Percentiles rank a stretch among this genome's conserved stretches.
Conservation (phyloP, 441 rosid genomes). For the Capsella rubella region DNA sequence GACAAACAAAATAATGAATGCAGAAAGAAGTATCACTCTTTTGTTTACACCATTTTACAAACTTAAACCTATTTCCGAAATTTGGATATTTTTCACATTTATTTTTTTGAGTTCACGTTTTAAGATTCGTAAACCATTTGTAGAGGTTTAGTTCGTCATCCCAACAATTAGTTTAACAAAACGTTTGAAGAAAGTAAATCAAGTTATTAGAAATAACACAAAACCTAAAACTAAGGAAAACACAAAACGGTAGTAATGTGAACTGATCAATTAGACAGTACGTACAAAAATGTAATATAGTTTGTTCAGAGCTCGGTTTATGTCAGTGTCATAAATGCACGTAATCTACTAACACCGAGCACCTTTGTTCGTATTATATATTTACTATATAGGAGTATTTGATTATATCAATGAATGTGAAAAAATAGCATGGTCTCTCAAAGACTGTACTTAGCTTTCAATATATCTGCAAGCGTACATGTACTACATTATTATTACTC, state of each 20-base stretch:
- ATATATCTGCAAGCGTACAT: conserved; percentile 7
- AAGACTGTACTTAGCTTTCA: not conserved
- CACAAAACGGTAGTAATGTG: not conserved
- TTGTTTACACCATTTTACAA: not conserved
- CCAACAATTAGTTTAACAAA: not conserved
- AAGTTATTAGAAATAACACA: not conserved
- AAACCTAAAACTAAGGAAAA: not conserved
- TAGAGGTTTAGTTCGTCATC: not conserved
- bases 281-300: conserved; percentile 2
- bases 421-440: conserved; percentile 9
- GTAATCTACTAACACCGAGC: not conserved
- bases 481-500: conserved; percentile 1
- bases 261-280: not conserved
- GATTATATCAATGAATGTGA: conserved; percentile 1
- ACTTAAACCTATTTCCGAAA: not conserved
- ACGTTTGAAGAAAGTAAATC: not conserved
- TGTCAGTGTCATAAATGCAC: conserved; percentile 24
- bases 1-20: conserved; percentile 1
- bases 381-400: not conserved
- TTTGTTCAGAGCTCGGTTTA: not conserved
- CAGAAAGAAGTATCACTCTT: conserved; percentile 4
- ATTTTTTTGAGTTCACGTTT: not conserved
- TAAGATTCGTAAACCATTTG: not conserved
- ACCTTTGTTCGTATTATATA: not conserved
- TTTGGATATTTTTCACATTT: too few relatives aligned